A percentile compares a stretch with the other conserved stretches of the same genome.
Evolutionary conservation across 2,329 filamentous ascomycete genomes (phyloP).

Genomic region (Botryotinia calthae): DNA sequence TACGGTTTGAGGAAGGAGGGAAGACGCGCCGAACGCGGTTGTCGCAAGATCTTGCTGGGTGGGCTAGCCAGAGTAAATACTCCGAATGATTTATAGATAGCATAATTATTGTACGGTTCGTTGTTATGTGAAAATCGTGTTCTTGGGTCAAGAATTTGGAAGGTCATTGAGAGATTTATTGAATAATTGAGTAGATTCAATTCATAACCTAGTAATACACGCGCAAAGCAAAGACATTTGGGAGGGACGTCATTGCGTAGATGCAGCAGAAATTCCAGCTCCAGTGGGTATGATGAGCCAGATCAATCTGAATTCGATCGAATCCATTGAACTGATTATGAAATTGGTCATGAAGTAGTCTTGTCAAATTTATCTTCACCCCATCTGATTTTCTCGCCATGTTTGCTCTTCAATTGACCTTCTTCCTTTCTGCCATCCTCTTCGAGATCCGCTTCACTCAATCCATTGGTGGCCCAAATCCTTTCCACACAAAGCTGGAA

Average conservation of each 20-base stretch:
- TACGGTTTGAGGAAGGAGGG: not conserved
- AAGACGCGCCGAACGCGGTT: conserved; percentile 11
- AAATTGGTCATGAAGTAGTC: not conserved
- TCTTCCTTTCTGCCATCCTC: conserved; percentile 38
- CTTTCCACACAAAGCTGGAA: conserved; percentile 84
- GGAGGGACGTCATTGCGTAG: not conserved
- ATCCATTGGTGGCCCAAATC: conserved; percentile 82
- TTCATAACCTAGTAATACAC: not conserved
- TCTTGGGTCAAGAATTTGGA: not conserved
- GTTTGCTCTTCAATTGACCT: conserved; percentile 44
- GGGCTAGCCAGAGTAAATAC: not conserved
- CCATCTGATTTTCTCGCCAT: conserved; percentile 47
- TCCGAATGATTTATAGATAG: not conserved
- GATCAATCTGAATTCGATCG: not conserved
- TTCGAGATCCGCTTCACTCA: conserved; percentile 28
- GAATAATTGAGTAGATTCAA: not conserved
- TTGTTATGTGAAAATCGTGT: not conserved
- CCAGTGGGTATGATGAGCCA: not conserved
- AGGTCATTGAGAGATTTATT: not conserved
- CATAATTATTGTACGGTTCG: not conserved
- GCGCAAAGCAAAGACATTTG: not conserved
- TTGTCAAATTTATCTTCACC: conserved; percentile 27
- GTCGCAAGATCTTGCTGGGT: conserved; percentile 3
- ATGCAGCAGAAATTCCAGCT: not conserved
- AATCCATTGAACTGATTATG: not conserved